Conservation (phyloP, 192 early-diverging fungal genomes). For the Coemansia sp. region DNA sequence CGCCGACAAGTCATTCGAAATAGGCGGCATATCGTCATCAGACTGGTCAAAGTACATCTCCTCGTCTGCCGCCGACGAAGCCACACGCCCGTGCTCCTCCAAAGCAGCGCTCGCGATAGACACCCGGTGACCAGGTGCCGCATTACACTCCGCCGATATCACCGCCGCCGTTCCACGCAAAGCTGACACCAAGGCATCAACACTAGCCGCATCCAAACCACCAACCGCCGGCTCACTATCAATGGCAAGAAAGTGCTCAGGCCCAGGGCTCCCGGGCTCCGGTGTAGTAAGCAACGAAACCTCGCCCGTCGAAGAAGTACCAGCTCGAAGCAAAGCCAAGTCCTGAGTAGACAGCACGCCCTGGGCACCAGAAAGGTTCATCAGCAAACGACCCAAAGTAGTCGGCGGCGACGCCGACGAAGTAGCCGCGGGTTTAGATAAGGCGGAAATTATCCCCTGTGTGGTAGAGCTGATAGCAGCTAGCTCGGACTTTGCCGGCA, state of each 20-base stretch:
- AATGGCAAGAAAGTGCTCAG: conserved; percentile 2
- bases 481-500: conserved; percentile 26
- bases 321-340: conserved; percentile 30
- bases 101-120: not conserved
- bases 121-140: not conserved
- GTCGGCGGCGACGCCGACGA: conserved; percentile 5
- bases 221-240: conserved; percentile 9
- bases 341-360: conserved; percentile 44
- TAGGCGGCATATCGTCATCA: conserved; percentile 18
- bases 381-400: conserved; percentile 24
- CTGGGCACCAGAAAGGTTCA: conserved; percentile 30
- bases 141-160: conserved; percentile 1
- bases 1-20: conserved; percentile 29
- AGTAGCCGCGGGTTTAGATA: conserved; percentile 21
- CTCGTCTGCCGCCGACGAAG: not conserved
- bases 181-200: conserved; percentile 36
- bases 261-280: conserved; percentile 28
- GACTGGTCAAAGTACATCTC: conserved; percentile 11
- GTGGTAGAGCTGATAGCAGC: conserved; percentile 3
- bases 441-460: conserved; percentile 25
- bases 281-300: conserved; percentile 14
- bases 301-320: too few species aligned
- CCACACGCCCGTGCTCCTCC: conserved; percentile 10
- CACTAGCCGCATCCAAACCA: conserved; percentile 30
- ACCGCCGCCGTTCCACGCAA: conserved; percentile 42